Conservation (phyloP, 2,329 filamentous ascomycete species). For the Emmonsiellopsis sp. region DNA sequence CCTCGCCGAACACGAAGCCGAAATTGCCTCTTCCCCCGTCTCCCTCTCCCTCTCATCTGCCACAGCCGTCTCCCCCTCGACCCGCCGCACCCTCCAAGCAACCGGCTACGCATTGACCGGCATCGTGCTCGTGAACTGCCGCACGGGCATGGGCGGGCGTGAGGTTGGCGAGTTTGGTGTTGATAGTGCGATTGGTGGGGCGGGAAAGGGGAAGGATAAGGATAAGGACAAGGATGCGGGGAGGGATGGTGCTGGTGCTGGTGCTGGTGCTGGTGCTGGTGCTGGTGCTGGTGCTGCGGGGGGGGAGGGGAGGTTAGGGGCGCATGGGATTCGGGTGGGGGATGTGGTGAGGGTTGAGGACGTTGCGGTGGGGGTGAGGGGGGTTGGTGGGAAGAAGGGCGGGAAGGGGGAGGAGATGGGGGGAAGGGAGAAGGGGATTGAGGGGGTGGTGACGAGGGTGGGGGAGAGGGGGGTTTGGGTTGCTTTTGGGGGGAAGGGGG, state of each 20-base stretch:
- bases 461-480: slow-evolving; percentile 35
- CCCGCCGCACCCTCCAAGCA: slow-evolving; percentile 33
- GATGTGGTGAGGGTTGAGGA: slow-evolving; percentile 39
- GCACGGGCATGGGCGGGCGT: slow-evolving; percentile 86
- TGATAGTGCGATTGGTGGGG: slow-evolving; percentile 53
- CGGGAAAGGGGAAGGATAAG: slow-evolving; percentile 3
- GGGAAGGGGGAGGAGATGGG: slow-evolving; percentile 23
- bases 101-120: slow-evolving; percentile 32
- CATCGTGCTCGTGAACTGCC: slow-evolving; percentile 61
- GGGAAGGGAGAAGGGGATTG: slow-evolving; percentile 26
- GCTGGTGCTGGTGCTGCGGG: slow-evolving; percentile 21
- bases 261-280: slow-evolving; percentile 26
- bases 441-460: slow-evolving; percentile 39
- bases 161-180: slow-evolving; percentile 69
- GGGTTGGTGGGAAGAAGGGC: slow-evolving; percentile 16
- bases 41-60: slow-evolving; percentile 25
- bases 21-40: slow-evolving; percentile 34
- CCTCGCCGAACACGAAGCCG: slow-evolving; percentile 34
- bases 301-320: slow-evolving; percentile 22
- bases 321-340: slow-evolving; percentile 39
- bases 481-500: slow-evolving; percentile 33
- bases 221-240: slow-evolving; percentile 6
- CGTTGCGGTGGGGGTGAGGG: slow-evolving; percentile 15
- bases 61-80: slow-evolving; percentile 31
- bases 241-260: slow-evolving; percentile 31